Conservation (phyloP, 768 basidiomycete genomes). For the Amanita phalloides region DNA sequence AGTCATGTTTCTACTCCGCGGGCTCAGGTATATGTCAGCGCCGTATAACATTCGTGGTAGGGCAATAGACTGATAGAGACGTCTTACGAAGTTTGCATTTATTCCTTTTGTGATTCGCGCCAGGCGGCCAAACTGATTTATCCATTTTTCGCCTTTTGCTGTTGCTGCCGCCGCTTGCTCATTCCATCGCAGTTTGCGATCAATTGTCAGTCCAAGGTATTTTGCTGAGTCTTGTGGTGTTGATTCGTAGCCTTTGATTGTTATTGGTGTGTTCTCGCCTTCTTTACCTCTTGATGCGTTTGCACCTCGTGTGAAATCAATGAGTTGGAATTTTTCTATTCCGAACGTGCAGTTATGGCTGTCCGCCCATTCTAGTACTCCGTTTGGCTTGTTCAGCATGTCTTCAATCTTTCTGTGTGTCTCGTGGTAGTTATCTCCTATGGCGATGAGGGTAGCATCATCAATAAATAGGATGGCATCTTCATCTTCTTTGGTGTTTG, state of each 20-base stretch:
- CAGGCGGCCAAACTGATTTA: neutral
- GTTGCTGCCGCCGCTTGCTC: neutral
- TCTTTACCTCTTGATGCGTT: neutral
- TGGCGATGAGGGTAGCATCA: neutral
- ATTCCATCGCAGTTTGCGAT: neutral
- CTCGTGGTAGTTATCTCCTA: neutral
- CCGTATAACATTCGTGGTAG: neutral
- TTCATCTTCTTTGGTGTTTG: no score
- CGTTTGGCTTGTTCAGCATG: neutral
- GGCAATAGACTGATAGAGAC: neutral
- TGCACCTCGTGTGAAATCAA: neutral
- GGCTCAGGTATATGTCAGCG: neutral
- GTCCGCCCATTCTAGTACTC: neutral
- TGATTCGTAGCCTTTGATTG: neutral
- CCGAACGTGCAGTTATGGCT: neutral
- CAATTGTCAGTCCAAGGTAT: neutral
- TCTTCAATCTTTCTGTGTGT: neutral
- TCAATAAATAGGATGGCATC: neutral
- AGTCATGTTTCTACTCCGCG: neutral
- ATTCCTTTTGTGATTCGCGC: neutral
- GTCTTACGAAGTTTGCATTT: neutral
- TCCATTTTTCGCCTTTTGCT: neutral
- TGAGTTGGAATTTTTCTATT: neutral
- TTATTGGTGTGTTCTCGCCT: neutral
- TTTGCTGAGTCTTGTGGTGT: neutral